These are phyloP conservation scores for Pneumocystis murina DNA, from an alignment of 1,139 yeast genomes.

Conservation along the genomic window DNA sequence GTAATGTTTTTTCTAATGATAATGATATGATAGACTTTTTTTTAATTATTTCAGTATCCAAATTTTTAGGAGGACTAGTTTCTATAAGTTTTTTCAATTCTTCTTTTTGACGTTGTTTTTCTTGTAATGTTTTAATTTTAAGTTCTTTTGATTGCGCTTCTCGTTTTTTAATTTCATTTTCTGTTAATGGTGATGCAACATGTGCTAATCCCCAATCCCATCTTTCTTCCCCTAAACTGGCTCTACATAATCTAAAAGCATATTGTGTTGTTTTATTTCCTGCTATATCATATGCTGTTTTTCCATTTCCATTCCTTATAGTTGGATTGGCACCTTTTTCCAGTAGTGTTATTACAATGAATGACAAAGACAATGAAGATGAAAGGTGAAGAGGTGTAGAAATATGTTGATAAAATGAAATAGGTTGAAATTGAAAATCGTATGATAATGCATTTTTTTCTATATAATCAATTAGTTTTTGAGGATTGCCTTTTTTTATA, in stretches of 20 bases:
- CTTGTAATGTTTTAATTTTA: conserved; percentile 25
- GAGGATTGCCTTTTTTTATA: conserved; percentile 59
- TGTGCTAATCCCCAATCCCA: conserved; percentile 59
- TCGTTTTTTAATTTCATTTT: conserved; percentile 43
- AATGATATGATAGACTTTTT: conserved; percentile 14
- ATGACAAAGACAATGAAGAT: conserved; percentile 48
- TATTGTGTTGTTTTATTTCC: conserved; percentile 32
- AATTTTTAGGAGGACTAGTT: background rate
- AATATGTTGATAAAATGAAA: conserved; percentile 33
- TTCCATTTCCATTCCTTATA: conserved; percentile 36
- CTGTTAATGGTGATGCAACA: conserved; percentile 51
- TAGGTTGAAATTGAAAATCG: conserved; percentile 43
- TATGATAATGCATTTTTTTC: conserved; percentile 41
- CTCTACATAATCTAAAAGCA: conserved; percentile 57
- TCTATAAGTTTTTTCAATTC: conserved; percentile 19
- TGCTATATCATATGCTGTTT: conserved; percentile 48
- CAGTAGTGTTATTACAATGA: conserved; percentile 52
- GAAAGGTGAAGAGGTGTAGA: conserved; percentile 78
- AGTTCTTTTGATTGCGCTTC: conserved; percentile 29
- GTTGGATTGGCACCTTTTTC: conserved; percentile 63
- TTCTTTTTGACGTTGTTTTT: conserved; percentile 20
- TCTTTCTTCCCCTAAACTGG: conserved; percentile 47
- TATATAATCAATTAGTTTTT: conserved; percentile 50
- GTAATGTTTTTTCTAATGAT: conserved; percentile 4
- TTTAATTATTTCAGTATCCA: conserved; percentile 6